Conservation (phyloP, 1,139 yeast species). For the Casaregolazyma lundiana region DNA sequence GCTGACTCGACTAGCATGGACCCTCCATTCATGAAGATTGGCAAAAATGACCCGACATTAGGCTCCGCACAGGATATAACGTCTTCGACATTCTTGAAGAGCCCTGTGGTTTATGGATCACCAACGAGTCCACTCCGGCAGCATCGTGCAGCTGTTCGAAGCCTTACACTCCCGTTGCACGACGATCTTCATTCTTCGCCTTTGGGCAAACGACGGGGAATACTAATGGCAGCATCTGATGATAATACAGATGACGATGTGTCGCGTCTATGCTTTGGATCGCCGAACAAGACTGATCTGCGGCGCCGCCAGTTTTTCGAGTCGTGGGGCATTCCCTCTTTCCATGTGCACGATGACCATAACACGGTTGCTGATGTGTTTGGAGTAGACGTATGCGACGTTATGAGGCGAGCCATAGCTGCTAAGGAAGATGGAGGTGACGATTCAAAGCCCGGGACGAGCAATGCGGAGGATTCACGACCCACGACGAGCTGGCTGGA, state of each 20-base stretch:
- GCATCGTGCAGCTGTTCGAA: slow-evolving; percentile 31
- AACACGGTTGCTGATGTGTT: slow-evolving; percentile 40
- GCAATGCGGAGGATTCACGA: neutral
- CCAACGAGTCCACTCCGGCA: slow-evolving; percentile 27
- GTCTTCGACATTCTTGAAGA: slow-evolving; percentile 7
- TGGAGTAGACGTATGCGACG: slow-evolving; percentile 55
- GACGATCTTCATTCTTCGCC: slow-evolving; percentile 23
- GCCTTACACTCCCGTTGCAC: slow-evolving; percentile 37
- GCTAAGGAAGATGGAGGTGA: slow-evolving; percentile 6
- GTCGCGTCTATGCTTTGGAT: slow-evolving; percentile 37
- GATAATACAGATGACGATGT: slow-evolving; percentile 57
- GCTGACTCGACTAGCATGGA: slow-evolving; percentile 7
- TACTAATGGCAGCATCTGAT: slow-evolving; percentile 4
- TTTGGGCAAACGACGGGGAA: slow-evolving; percentile 9
- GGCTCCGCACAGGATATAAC: neutral
- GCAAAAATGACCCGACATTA: slow-evolving; percentile 4
- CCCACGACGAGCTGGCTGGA: slow-evolving; percentile 18
- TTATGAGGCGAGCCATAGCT: slow-evolving; percentile 48
- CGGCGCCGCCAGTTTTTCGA: slow-evolving; percentile 29
- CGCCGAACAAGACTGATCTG: slow-evolving; percentile 37
- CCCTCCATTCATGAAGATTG: slow-evolving; percentile 4
- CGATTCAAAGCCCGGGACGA: slow-evolving; percentile 23
- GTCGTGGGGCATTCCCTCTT: slow-evolving; percentile 25
- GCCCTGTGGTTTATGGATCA: slow-evolving; percentile 18
- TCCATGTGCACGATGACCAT: slow-evolving; percentile 19